These are phyloP conservation scores for Dacryopinax primogenitus DNA, from an alignment of 768 basidiomycete genomes.

Conservation along the genomic window DNA sequence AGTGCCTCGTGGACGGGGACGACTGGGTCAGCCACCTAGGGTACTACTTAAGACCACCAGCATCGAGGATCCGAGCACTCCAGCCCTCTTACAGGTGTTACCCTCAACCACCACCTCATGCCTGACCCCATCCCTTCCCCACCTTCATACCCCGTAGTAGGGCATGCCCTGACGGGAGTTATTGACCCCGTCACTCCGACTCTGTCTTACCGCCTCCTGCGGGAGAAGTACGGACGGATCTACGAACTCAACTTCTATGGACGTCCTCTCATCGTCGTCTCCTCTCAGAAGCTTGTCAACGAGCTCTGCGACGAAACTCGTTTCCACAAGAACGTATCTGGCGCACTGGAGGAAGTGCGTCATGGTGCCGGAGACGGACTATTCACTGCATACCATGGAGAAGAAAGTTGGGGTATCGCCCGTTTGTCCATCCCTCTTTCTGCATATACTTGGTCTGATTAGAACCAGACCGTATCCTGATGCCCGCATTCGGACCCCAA, in stretches of 20 bases:
- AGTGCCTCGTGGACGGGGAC: too few relatives aligned
- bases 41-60: too few relatives aligned
- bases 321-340: conserved; percentile 31
- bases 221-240: conserved; percentile 33
- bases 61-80: not conserved
- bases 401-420: conserved; percentile 7
- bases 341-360: conserved; percentile 29
- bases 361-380: conserved; percentile 33
- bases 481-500: conserved; percentile 5
- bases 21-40: too few relatives aligned
- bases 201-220: not conserved
- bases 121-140: not conserved
- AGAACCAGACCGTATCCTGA: conserved; percentile 10
- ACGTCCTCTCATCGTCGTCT: conserved; percentile 25
- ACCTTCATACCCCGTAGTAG: not conserved
- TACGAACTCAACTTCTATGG: conserved; percentile 31
- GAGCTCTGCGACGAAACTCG: conserved; percentile 34
- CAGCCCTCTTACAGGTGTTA: not conserved
- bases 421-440: not conserved
- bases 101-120: not conserved
- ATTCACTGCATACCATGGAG: conserved; percentile 9
- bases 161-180: not conserved
- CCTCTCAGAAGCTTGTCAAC: conserved; percentile 30
- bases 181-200: not conserved
- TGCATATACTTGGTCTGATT: not conserved